These are phyloP conservation scores for Rubroboletus satanas DNA, from an alignment of 768 basidiomycete species.

Conservation along the genomic window DNA sequence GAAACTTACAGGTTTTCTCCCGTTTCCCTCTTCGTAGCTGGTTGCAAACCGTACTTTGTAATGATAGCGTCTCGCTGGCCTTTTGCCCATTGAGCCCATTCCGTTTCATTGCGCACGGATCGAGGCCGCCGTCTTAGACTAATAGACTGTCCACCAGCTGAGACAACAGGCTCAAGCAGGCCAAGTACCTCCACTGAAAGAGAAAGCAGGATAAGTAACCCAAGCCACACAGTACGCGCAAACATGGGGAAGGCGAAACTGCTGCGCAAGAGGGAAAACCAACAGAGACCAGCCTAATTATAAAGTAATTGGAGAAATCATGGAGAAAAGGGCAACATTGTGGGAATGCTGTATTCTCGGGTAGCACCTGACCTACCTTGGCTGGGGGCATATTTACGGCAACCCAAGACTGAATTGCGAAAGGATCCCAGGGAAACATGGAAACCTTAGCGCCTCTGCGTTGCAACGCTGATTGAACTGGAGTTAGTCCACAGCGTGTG, in stretches of 20 bases:
- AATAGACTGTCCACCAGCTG: conserved; percentile 23
- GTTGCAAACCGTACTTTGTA: conserved; percentile 43
- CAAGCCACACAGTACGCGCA: neutral
- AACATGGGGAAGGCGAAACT: conserved; percentile 8
- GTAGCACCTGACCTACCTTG: conserved; percentile 7
- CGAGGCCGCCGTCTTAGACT: conserved; percentile 14
- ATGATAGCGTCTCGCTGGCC: conserved; percentile 40
- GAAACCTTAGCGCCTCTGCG: neutral
- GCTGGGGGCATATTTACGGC: conserved; percentile 5
- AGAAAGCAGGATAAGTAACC: conserved; percentile 9
- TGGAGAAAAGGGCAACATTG: neutral
- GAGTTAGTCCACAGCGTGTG: neutral
- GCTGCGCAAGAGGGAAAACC: conserved; percentile 1
- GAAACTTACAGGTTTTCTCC: conserved; percentile 46
- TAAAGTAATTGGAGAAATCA: conserved; percentile 3
- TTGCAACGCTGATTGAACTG: neutral
- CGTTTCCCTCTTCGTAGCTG: conserved; percentile 35
- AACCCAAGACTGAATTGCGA: neutral
- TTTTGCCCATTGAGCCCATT: conserved; percentile 39
- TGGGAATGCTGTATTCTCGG: neutral
- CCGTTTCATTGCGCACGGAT: conserved; percentile 13
- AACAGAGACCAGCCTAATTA: conserved; percentile 5
- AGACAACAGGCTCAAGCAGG: conserved; percentile 1
- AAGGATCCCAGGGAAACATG: neutral
- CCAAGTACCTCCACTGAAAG: conserved; percentile 12